Evolutionary conservation across 352 stramenopile genomes (phyloP).

Genomic region (Phytophthora pinifolia): DNA sequence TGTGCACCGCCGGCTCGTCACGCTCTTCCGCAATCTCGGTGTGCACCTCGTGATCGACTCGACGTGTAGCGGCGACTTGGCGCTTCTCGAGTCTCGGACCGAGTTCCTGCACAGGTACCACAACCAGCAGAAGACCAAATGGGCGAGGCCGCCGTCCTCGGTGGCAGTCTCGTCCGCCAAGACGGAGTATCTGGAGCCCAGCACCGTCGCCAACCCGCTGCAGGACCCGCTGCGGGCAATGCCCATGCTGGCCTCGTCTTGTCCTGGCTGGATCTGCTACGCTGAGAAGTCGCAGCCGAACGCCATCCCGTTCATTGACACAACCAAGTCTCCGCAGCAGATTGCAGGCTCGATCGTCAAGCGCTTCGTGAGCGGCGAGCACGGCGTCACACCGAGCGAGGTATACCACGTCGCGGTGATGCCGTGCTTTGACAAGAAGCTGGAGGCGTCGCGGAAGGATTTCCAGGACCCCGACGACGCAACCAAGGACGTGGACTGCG

Average conservation of each 20-base stretch:
- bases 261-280: conserved; percentile 97
- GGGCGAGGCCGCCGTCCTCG: conserved; percentile 64
- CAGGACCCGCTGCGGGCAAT: conserved; percentile 71
- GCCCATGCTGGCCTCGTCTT: conserved; percentile 95
- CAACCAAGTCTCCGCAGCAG: conserved; percentile 95
- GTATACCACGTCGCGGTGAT: conserved; percentile 97
- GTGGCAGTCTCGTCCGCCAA: conserved; percentile 65
- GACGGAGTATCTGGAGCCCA: conserved; percentile 69
- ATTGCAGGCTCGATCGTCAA: conserved; percentile 90
- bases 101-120: conserved; percentile 89
- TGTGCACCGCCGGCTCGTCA: conserved; percentile 78
- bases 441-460: conserved; percentile 95
- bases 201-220: conserved; percentile 45
- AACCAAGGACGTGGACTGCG: conserved; percentile 93
- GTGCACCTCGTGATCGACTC: conserved; percentile 93
- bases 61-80: conserved; percentile 90
- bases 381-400: conserved; percentile 46
- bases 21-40: conserved; percentile 76
- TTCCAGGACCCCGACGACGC: conserved; percentile 68
- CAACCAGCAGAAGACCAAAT: conserved; percentile 76
- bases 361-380: conserved; percentile 67
- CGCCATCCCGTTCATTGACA: conserved; percentile 94
- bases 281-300: conserved; percentile 96
- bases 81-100: conserved; percentile 91
- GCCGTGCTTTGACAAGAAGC: conserved; percentile 99